Base-by-base conservation (phyloP, 1,284 basidiomycete genomes). In the Phellopilus nigrolimitatus region DNA sequence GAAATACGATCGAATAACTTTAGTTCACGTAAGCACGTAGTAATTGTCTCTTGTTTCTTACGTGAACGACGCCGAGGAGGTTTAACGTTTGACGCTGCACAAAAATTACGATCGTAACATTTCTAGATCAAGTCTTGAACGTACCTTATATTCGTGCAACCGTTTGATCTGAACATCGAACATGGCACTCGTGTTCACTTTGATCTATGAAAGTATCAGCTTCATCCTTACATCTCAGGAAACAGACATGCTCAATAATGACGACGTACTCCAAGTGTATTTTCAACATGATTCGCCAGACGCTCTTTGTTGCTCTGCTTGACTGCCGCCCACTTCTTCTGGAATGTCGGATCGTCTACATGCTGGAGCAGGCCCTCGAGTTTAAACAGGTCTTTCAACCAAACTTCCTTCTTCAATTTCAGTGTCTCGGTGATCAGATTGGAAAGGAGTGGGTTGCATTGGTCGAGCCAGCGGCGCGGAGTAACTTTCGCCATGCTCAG, bases 161-260 rank as follows among this genome's bases (percentile, higher is more conserved):
- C 88, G 80, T 82, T 95, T 95, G 63, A 93, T 89, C 68, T 95
- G 93, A 13, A 94, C 86, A 63, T 94, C 91, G 63, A 94, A 95
- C 76, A 95, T 78, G 21, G 89, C 91, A 48, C 84, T 72, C 25
- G 89, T 84, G 61, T 89, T 84, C 54, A 95, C 74, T 25, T 66
- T 78, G 55, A 84, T 74, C 57, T 52, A 41, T 17, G 31, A 6
- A 3, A 24, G 13, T 28, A 1, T 24, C 21, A 31, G n/a, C 28
- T 27, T 27, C 25, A n/a, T 36, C 4, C 15, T 25, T 42, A n/a
- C 19, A 6, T 7, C n/a, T 9, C n/a, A 31, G 17, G 8, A 33
- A 33, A 28, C 10, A 3, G 3, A 28, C 9, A 28, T 19, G 0
- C 9, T 22, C 3, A n/a, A 8, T 7, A 13, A 17, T 10, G 19